Percentiles rank a stretch among this genome's conserved stretches.
These are phyloP conservation scores for Globisporangium okanoganense DNA, from an alignment of 352 stramenopile genomes.

Conservation along the genomic window DNA sequence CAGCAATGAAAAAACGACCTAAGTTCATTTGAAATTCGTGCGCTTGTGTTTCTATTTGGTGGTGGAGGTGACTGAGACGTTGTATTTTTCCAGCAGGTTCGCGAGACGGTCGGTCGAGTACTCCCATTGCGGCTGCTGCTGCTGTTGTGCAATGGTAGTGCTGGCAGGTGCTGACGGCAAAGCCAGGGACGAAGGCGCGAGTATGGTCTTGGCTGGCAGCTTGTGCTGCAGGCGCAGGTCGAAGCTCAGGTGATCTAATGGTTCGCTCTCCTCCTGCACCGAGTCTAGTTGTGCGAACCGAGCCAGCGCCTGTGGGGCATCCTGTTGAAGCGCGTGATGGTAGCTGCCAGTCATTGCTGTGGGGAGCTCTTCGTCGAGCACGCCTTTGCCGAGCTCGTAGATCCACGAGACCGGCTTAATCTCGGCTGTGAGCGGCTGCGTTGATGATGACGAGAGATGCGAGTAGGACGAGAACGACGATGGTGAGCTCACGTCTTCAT, in stretches of 20 bases:
- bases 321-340: not conserved
- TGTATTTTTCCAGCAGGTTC: constrained; percentile 65
- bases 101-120: constrained; percentile 59
- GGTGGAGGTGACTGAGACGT: constrained; percentile 35
- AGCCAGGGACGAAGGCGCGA: not conserved
- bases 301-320: constrained; percentile 3
- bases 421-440: constrained; percentile 41
- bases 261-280: constrained; percentile 18
- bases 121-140: constrained; percentile 23
- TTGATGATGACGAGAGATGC: constrained; percentile 6
- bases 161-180: not conserved
- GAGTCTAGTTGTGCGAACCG: constrained; percentile 13
- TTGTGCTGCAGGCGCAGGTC: constrained; percentile 19
- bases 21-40: not conserved
- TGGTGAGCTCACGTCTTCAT: constrained; percentile 16
- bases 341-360: not conserved
- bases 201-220: constrained; percentile 16
- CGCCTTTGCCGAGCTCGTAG: constrained; percentile 35
- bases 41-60: not conserved
- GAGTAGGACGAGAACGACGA: constrained; percentile 4
- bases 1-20: not conserved
- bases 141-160: not conserved
- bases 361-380: constrained; percentile 25
- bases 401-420: constrained; percentile 62
- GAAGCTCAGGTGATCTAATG: not conserved